Evolutionary conservation across 2,329 filamentous ascomycete species (phyloP), one percentile per base, ranked within the genome.

Genomic region (Cyphellophora attinorum): DNA sequence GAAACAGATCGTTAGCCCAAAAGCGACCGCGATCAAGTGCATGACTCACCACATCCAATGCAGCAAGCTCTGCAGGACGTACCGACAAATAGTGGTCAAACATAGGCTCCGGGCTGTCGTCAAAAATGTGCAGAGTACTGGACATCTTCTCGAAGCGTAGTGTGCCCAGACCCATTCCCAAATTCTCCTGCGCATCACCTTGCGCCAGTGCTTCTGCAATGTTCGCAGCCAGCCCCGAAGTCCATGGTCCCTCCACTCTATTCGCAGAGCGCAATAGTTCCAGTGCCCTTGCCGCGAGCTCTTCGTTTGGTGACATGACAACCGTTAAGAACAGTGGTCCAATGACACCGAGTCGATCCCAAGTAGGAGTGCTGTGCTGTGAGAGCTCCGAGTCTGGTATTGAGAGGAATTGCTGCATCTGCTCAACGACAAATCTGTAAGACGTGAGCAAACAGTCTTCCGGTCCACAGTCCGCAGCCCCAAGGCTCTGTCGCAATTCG

Each of bases 181-280:
- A 11, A 16, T 11, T 12, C 3, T 30, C 28, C 11, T 30, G 12
- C 11, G 5, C 28, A 13, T 16, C 12, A 11, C 11, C 35, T 5
- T 41, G 37, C 10, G 37, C 32, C 14, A 41, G 39, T 18, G 17
- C 31, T 28, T 41, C 41, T 11, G 38, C 41, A 14, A 41, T 33
- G 14, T 31, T 25, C 11, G 38, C 35, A 5, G 38, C 41, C 11
- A 34, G 11, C n/a, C 35, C 35, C 5, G 35, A 18, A 21, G 15
- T 41, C 38, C 38, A 41, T n/a, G 30, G 29, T 4, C 38, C 41
- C 21, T 44, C 38, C 19, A 18, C 31, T 27, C 38, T 11, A 16
- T 39, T 32, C 21, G 41, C 19, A 27, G 31, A 6, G 11, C 36
- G 33, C 5, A 44, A 18, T 3, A 28, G 23, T 11, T 34, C 33